Conservation (phyloP, 2,329 filamentous ascomycete species). For the Penicillium paneum region DNA sequence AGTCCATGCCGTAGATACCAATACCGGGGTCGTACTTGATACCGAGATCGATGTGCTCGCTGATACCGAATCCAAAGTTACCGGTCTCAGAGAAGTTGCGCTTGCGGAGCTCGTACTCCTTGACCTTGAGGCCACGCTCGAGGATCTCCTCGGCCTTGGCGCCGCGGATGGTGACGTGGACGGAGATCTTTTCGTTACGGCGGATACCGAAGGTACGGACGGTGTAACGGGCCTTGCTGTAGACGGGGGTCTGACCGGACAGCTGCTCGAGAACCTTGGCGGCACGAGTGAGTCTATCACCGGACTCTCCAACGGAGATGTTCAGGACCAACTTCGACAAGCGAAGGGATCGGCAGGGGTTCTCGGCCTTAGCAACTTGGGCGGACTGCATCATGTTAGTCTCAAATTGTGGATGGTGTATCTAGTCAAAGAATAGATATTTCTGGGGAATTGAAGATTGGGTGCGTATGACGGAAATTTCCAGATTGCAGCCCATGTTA, state of each 20-base stretch:
- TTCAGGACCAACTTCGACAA: constrained; percentile 99
- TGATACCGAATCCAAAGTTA: constrained; percentile 99
- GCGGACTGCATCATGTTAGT: constrained; percentile 58
- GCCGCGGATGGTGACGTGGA: constrained; percentile 98
- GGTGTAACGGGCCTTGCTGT: constrained; percentile 99
- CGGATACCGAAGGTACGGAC: constrained; percentile 99
- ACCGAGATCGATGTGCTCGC: constrained; percentile 99
- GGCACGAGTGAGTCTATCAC: constrained; percentile 99
- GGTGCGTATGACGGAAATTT: background rate
- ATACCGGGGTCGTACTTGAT: constrained; percentile 99
- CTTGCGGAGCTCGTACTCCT: constrained; percentile 99
- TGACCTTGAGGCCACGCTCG: constrained; percentile 99
- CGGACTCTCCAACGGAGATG: constrained; percentile 99
- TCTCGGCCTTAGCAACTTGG: constrained; percentile 70
- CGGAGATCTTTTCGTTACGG: constrained; percentile 99
- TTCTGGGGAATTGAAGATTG: constrained; percentile 8
- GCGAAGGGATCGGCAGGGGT: constrained; percentile 99
- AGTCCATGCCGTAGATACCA: constrained; percentile 99
- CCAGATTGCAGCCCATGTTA: background rate
- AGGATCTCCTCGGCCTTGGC: constrained; percentile 99
- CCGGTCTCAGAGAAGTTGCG: constrained; percentile 99
- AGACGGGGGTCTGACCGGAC: constrained; percentile 98
- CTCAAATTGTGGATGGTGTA: background rate
- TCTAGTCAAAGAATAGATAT: constrained; percentile 12
- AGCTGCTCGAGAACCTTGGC: constrained; percentile 99